These are phyloP conservation scores for Thalia dealbata DNA, from an alignment of 176 grass and related monocot genomes.

Conservation along the genomic window DNA sequence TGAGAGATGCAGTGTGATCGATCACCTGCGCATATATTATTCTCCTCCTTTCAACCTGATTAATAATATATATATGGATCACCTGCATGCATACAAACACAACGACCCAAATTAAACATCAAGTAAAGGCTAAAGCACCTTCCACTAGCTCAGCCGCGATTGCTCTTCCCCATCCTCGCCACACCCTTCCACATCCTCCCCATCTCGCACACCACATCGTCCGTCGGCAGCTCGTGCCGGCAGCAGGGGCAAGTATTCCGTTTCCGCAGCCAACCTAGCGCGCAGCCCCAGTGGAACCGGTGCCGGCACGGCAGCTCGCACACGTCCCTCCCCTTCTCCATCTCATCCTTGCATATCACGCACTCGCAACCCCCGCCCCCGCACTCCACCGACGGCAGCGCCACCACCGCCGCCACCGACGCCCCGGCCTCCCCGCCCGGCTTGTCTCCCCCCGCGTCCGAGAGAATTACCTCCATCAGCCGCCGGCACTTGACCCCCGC, in stretches of 20 bases:
- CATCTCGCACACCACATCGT: conserved; percentile 51
- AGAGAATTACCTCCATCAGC: conserved; percentile 40
- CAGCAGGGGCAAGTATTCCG: conserved; percentile 91
- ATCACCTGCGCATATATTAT: too few relatives aligned
- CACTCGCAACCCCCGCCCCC: conserved; percentile 39
- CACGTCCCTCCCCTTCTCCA: conserved; percentile 29
- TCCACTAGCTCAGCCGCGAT: background rate
- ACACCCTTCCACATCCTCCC: conserved; percentile 58
- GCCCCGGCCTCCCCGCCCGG: conserved; percentile 17
- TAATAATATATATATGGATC: background rate
- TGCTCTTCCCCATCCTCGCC: conserved; percentile 29
- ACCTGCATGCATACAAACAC: background rate
- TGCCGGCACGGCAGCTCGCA: conserved; percentile 68
- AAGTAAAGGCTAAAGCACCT: background rate
- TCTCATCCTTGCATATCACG: conserved; percentile 77
- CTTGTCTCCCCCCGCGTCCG: conserved; percentile 7
- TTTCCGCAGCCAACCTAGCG: conserved; percentile 49
- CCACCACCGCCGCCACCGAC: conserved; percentile 36
- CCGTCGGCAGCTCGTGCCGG: conserved; percentile 61
- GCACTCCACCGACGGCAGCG: conserved; percentile 21
- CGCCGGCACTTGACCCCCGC: conserved; percentile 64
- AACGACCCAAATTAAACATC: background rate
- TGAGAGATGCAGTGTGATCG: too few relatives aligned
- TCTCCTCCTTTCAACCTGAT: too few relatives aligned
- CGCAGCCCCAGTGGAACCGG: conserved; percentile 81